A percentile compares a stretch with the other conserved stretches of the same genome.
These are phyloP conservation scores for Leccinum rimulosum DNA, from an alignment of 768 basidiomycete genomes.

Conservation along the genomic window DNA sequence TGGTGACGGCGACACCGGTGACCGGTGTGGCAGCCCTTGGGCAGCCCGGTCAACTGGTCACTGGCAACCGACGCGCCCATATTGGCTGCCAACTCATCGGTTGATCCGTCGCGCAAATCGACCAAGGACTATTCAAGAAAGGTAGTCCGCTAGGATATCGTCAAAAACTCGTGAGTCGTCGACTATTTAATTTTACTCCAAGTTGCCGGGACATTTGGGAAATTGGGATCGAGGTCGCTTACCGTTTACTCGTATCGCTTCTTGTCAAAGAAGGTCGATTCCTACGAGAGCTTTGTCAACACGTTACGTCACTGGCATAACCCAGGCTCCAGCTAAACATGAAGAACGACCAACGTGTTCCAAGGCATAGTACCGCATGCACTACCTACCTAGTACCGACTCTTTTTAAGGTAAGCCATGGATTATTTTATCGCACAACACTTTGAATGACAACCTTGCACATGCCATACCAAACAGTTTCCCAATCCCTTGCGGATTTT, in stretches of 20 bases:
- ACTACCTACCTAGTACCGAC: neutral
- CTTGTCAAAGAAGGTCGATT: neutral
- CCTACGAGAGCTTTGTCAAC: neutral
- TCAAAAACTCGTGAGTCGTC: neutral
- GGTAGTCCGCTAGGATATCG: neutral
- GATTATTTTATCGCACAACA: neutral
- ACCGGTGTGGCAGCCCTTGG: no score
- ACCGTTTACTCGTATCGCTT: neutral
- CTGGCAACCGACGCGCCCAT: no score
- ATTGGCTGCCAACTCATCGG: no score
- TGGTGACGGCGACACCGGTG: no score
- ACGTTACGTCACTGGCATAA: neutral
- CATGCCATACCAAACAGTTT: neutral
- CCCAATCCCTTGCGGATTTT: neutral
- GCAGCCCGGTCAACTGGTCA: no score
- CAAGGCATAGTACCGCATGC: neutral
- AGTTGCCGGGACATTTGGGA: no score
- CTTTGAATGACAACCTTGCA: neutral
- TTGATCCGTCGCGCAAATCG: no score
- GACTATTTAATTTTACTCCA: no score
- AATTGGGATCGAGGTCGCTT: neutral
- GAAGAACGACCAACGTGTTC: no score
- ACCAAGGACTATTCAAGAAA: neutral
- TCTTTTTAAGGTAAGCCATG: neutral
- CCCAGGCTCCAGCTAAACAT: no score